A percentile compares a stretch with the other conserved stretches of the same genome.
Evolutionary conservation across 2,329 filamentous ascomycete species (phyloP).

Genomic region (Aureobasidium sp.): DNA sequence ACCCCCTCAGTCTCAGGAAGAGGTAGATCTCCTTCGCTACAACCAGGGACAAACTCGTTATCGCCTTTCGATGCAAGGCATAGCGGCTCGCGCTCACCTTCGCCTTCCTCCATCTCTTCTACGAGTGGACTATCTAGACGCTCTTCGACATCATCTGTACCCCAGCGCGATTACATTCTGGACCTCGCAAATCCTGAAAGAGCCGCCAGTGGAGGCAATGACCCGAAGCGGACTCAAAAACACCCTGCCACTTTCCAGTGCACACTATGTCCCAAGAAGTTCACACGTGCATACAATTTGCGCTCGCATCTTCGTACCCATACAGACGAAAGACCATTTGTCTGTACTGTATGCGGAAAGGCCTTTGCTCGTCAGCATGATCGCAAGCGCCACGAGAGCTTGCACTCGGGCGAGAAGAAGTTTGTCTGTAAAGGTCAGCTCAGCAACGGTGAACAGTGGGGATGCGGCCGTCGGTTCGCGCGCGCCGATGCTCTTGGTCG

Average conservation of each 20-base stretch:
- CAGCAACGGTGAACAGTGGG: slow-evolving; percentile 78
- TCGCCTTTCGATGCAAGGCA: slow-evolving; percentile 37
- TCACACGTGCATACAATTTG: slow-evolving; percentile 93
- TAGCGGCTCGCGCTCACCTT: slow-evolving; percentile 38
- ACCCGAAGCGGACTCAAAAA: slow-evolving; percentile 82
- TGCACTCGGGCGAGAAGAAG: slow-evolving; percentile 97
- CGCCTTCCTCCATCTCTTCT: slow-evolving; percentile 35
- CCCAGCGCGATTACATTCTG: slow-evolving; percentile 69
- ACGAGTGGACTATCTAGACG: slow-evolving; percentile 45
- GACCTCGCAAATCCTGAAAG: slow-evolving; percentile 85
- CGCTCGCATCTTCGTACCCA: slow-evolving; percentile 93
- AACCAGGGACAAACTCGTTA: slow-evolving; percentile 31
- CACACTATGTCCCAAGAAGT: slow-evolving; percentile 84
- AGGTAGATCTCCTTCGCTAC: slow-evolving; percentile 31
- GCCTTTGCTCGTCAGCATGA: slow-evolving; percentile 97
- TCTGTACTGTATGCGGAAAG: slow-evolving; percentile 94
- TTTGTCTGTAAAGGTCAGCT: slow-evolving; percentile 94
- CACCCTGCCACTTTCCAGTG: slow-evolving; percentile 98
- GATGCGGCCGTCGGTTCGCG: slow-evolving; percentile 86
- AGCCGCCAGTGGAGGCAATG: slow-evolving; percentile 57
- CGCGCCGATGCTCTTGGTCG: slow-evolving; percentile 83
- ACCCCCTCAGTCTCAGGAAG: slow-evolving; percentile 32
- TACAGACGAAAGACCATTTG: slow-evolving; percentile 93
- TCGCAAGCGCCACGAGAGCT: slow-evolving; percentile 89
- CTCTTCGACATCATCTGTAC: slow-evolving; percentile 41